Evolutionary conservation across 352 stramenopile genomes (phyloP).

Genomic region (Globisporangium paroecandrum): DNA sequence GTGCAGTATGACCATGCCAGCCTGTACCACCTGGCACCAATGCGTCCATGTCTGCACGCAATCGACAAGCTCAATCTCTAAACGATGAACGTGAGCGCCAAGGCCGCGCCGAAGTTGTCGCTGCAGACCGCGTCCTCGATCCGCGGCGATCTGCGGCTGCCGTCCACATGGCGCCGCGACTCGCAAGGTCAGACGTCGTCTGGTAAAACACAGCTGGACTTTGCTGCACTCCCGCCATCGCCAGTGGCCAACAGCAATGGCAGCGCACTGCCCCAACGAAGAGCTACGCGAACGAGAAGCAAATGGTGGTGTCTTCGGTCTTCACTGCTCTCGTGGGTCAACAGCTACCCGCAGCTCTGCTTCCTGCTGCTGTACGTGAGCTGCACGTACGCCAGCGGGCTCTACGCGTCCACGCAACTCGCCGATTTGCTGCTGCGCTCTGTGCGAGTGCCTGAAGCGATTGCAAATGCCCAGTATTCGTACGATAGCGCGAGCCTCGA

Average conservation of each 20-base stretch:
- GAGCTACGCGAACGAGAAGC: not conserved
- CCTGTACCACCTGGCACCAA: too few species aligned
- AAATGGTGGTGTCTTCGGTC: not conserved
- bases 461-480: constrained; percentile 25
- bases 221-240: not conserved
- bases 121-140: constrained; percentile 25
- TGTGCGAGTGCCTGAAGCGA: constrained; percentile 26
- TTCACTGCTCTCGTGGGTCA: constrained; percentile 23
- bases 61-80: not conserved
- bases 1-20: not conserved
- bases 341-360: constrained; percentile 41
- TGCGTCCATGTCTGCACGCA: not conserved
- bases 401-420: constrained; percentile 37
- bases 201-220: not conserved
- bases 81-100: constrained; percentile 5
- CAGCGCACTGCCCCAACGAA: not conserved
- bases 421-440: constrained; percentile 27
- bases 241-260: not conserved
- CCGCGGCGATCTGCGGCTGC: constrained; percentile 19
- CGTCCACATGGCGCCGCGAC: constrained; percentile 11
- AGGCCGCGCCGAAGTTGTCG: constrained; percentile 13
- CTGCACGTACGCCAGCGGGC: constrained; percentile 39
- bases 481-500: constrained; percentile 30
- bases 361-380: constrained; percentile 53
- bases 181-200: not conserved